Base-by-base conservation (phyloP, 495 filamentous ascomycete genomes). In the Penicillium taxi region DNA sequence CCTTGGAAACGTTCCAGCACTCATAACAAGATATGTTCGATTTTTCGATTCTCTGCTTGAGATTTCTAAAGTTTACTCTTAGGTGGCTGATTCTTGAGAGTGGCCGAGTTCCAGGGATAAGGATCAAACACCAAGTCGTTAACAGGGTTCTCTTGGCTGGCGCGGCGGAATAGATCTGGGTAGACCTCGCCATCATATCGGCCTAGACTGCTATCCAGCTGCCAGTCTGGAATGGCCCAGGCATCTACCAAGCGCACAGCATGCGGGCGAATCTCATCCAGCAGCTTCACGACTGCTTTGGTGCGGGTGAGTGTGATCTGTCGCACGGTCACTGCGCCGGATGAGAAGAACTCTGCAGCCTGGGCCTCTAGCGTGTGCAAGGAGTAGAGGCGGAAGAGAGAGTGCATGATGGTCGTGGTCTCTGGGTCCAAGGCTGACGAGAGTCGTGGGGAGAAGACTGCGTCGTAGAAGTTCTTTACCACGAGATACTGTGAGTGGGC, bases 141-240 rank as follows among this genome's bases (percentile, higher is more conserved):
- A 34, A 82, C 61, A 18, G 78, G 80, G 56, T 84, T 84, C 55
- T 79, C 57, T 59, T 80, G 66, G 45, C 69, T 75, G 8, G 80
- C 80, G 16, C 80, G 56, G 33, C 74, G 56, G 61, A 82, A 82
- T 55, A 84, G 64, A 55, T 82, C 79, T 42, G 78, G 75, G 45
- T 83, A 84, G 17, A 82, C 78, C 43, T 78, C 70, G 15, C 80
- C 80, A 48, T 84, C 79, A 19, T 68, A 70, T 6, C 78, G 62
- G 11, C 80, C 80, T 21, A 84, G 57, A 47, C 70, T 74, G 46
- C 68, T 74, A 45, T 84, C 78, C 7, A 84, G 63, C 50, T 79
- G 73, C 77, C 78, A 84, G 52, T 84, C 80, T 2, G 78, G 73
- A 46, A 84, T 78, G 27, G 69, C 63, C 80, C 79, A 84, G 1